A percentile compares a stretch with the other conserved stretches of the same genome.
phyloP scores from a whole-genome alignment of 2,329 filamentous ascomycete genomes.

The Orbilia oligospora region DNA sequence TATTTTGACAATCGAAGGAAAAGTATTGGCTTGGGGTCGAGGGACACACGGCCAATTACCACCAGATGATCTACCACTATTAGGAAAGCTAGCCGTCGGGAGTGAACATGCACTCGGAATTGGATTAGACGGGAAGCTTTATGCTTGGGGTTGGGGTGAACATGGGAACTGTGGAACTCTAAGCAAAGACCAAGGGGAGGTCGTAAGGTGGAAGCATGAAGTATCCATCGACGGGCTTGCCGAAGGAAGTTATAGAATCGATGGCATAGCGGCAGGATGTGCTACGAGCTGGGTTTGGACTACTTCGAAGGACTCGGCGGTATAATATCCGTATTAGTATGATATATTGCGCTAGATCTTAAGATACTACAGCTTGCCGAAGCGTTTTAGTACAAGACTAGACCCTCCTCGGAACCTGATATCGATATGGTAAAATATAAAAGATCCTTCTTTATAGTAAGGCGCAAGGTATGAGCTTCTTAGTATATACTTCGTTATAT shows the following conservation, averaged over 20 bases:
- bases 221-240: conserved; percentile 74
- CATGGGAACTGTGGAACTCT: conserved; percentile 92
- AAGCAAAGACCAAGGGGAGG: conserved; percentile 71
- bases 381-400: too few relatives aligned
- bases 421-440: too few relatives aligned
- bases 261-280: conserved; percentile 83
- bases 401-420: too few relatives aligned
- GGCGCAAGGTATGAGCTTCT: too few relatives aligned
- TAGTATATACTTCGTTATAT: too few relatives aligned
- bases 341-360: background rate
- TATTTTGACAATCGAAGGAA: conserved; percentile 75
- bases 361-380: background rate
- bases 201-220: conserved; percentile 78
- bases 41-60: conserved; percentile 87
- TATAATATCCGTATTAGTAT: background rate
- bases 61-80: conserved; percentile 73
- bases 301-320: background rate
- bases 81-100: conserved; percentile 80
- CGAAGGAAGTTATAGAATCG: conserved; percentile 71
- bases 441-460: too few relatives aligned
- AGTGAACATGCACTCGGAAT: conserved; percentile 91
- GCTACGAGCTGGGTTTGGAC: conserved; percentile 87
- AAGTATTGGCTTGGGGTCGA: conserved; percentile 81
- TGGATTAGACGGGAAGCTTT: conserved; percentile 71
- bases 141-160: conserved; percentile 97